These are phyloP conservation scores for Massariosphaeria phaeospora DNA, from an alignment of 495 filamentous ascomycete species.

Conservation along the genomic window DNA sequence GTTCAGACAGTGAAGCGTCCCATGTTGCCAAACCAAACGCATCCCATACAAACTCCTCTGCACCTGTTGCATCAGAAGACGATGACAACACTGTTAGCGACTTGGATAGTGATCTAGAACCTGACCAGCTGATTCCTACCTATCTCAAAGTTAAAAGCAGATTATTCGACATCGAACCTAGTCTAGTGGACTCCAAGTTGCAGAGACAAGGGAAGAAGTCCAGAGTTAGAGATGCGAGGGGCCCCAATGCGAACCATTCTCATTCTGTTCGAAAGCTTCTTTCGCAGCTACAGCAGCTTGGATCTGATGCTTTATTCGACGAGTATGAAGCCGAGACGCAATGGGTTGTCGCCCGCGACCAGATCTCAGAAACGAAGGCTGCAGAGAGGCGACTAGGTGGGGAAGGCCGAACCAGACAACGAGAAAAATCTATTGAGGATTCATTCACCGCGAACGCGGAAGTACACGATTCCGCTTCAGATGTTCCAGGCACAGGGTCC, in stretches of 20 bases:
- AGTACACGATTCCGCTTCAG: too few relatives aligned
- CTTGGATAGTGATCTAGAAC: slow-evolving; percentile 53
- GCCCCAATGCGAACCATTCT: slow-evolving; percentile 38
- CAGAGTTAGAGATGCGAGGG: slow-evolving; percentile 29
- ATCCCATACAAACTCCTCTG: background rate
- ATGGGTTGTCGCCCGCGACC: slow-evolving; percentile 64
- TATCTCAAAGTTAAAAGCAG: slow-evolving; percentile 68
- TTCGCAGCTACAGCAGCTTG: slow-evolving; percentile 67
- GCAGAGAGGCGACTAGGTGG: slow-evolving; percentile 33
- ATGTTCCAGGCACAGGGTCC: too few relatives aligned
- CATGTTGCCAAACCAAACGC: background rate
- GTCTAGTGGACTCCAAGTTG: slow-evolving; percentile 30
- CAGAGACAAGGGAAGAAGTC: slow-evolving; percentile 32
- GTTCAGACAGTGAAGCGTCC: background rate
- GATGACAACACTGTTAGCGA: slow-evolving; percentile 39
- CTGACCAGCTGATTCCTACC: slow-evolving; percentile 69
- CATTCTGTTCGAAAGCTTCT: slow-evolving; percentile 56
- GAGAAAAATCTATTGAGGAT: background rate
- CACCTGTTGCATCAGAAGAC: slow-evolving; percentile 14
- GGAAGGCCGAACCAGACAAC: background rate
- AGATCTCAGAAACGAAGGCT: slow-evolving; percentile 57
- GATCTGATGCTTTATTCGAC: slow-evolving; percentile 84
- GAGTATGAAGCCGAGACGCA: slow-evolving; percentile 63
- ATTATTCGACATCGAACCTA: slow-evolving; percentile 68
- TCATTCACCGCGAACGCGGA: too few relatives aligned